Percentiles rank a stretch among this genome's conserved stretches.
Evolutionary conservation across 768 basidiomycete genomes (phyloP).

Genomic region (Tephrocybe sp.): DNA sequence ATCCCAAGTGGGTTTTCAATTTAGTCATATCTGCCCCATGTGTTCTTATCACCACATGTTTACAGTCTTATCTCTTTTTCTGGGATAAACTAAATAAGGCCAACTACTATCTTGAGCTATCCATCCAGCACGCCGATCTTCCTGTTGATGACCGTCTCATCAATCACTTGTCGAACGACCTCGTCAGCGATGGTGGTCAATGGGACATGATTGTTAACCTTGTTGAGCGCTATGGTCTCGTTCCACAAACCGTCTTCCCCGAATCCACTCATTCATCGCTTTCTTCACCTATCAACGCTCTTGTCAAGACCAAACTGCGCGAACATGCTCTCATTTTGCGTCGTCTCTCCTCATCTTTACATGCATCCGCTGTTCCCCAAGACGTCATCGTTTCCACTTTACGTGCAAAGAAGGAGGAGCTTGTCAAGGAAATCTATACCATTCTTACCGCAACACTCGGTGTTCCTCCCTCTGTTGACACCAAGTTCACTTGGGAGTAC

Average conservation of each 20-base stretch:
- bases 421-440: constrained; percentile 81
- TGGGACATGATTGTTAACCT: constrained; percentile 85
- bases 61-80: constrained; percentile 87
- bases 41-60: constrained; percentile 1
- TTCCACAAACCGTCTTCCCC: constrained; percentile 81
- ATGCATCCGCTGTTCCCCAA: constrained; percentile 41
- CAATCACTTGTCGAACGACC: constrained; percentile 67
- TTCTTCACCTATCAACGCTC: constrained; percentile 66
- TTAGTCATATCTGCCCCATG: neutral
- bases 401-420: constrained; percentile 80
- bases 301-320: constrained; percentile 88
- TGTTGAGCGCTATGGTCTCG: constrained; percentile 73
- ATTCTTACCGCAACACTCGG: constrained; percentile 86
- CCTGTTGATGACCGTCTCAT: constrained; percentile 85
- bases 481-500: constrained; percentile 85
- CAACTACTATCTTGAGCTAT: constrained; percentile 89
- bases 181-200: constrained; percentile 90
- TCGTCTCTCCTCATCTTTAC: constrained; percentile 51
- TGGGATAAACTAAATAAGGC: constrained; percentile 95
- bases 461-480: constrained; percentile 73
- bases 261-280: constrained; percentile 82
- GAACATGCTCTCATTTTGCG: constrained; percentile 88
- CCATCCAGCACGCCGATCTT: constrained; percentile 76
- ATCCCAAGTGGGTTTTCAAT: constrained; percentile 57
- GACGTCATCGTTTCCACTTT: constrained; percentile 50